These are phyloP conservation scores for Komagataella pseudopastoris DNA, from an alignment of 805 yeast genomes.

Conservation along the genomic window DNA sequence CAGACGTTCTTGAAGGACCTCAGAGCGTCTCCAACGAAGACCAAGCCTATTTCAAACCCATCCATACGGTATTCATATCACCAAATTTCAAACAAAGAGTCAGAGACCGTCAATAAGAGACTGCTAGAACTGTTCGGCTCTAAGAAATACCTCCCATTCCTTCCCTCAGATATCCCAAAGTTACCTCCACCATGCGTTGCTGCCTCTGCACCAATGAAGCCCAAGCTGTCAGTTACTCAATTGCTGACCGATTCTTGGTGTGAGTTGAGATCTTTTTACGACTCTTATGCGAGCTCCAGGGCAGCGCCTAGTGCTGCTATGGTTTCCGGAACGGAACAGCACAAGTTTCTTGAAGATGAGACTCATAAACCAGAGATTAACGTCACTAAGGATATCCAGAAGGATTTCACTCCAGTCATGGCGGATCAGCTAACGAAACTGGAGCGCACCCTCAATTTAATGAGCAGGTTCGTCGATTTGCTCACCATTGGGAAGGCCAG, in stretches of 20 bases:
- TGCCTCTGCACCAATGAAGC: slow-evolving; percentile 4
- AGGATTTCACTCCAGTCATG: slow-evolving; percentile 1
- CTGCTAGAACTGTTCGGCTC: not conserved
- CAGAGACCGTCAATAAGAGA: not conserved
- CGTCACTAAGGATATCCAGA: slow-evolving; percentile 1
- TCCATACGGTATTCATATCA: not conserved
- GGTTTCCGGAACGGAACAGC: slow-evolving; percentile 32
- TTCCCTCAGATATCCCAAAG: not conserved
- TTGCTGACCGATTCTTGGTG: slow-evolving; percentile 54
- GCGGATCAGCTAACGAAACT: slow-evolving; percentile 4
- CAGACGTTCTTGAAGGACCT: not conserved
- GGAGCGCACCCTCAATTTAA: slow-evolving; percentile 4
- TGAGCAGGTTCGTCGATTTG: slow-evolving; percentile 10
- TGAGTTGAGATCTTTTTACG: slow-evolving; percentile 44
- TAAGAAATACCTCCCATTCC: not conserved
- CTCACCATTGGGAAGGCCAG: slow-evolving; percentile 39
- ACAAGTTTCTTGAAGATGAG: slow-evolving; percentile 30
- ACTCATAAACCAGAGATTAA: slow-evolving; percentile 23
- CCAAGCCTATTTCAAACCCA: not conserved
- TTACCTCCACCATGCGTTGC: not conserved
- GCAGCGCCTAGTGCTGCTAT: slow-evolving; percentile 24
- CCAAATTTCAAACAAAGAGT: not conserved
- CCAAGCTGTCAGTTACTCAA: slow-evolving; percentile 45
- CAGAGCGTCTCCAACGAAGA: not conserved
- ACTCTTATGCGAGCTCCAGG: slow-evolving; percentile 28